phyloP scores from a whole-genome alignment of 805 yeast genomes.

The Jamesozyma jinghongensis region DNA sequence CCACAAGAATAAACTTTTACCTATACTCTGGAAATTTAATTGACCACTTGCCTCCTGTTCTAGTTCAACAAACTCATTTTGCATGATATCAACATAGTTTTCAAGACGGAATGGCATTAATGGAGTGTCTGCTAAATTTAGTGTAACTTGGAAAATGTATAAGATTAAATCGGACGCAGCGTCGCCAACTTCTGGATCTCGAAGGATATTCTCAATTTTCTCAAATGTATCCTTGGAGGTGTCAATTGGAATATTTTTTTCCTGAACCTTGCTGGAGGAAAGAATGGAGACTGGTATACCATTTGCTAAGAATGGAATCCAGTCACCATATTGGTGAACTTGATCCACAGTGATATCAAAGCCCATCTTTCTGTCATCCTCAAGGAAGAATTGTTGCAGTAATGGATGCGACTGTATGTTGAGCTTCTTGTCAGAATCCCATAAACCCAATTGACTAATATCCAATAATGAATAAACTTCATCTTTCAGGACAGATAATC shows the following conservation, averaged over 20 bases:
- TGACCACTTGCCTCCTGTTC: conserved; percentile 14
- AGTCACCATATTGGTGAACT: conserved; percentile 41
- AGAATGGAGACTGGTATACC: conserved; percentile 42
- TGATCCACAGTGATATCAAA: conserved; percentile 18
- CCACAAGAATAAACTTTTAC: conserved; percentile 32
- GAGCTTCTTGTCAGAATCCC: conserved; percentile 46
- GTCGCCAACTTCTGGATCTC: conserved; percentile 41
- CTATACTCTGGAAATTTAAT: conserved; percentile 26
- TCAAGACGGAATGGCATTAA: conserved; percentile 58
- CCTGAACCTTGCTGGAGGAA: conserved; percentile 14
- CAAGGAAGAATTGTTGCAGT: conserved; percentile 40
- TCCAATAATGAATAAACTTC: conserved; percentile 69
- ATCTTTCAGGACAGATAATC: conserved; percentile 42
- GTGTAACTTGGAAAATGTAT: conserved; percentile 41
- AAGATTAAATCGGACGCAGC: conserved; percentile 50
- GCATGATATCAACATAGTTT: conserved; percentile 38
- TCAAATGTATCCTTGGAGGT: conserved; percentile 61
- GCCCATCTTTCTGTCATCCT: conserved; percentile 22
- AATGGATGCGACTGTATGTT: conserved; percentile 58
- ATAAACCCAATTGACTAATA: conserved; percentile 40
- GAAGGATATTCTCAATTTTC: conserved; percentile 35
- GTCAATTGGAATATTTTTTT: conserved; percentile 44
- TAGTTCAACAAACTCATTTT: conserved; percentile 39
- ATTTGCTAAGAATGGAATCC: conserved; percentile 51
- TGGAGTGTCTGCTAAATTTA: conserved; percentile 68